Base-by-base conservation (phyloP, 1,284 basidiomycete species). In the Peniophora sp. region DNA sequence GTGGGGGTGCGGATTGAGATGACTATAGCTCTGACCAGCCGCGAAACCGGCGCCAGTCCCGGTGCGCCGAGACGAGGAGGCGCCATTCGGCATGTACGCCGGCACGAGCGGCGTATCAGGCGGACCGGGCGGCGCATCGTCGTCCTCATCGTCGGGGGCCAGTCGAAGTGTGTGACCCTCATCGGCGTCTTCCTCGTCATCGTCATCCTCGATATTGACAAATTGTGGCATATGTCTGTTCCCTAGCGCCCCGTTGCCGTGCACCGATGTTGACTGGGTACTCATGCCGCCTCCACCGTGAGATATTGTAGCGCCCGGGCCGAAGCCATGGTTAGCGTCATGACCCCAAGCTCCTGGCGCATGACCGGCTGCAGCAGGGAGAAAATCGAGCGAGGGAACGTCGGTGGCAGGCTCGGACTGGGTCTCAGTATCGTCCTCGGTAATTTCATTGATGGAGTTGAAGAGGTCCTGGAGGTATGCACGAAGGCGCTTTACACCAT, bases 401-500 rank as follows among this genome's bases (percentile, higher is more conserved):
- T 32, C 27, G 27, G 27, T 32, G 12, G 27, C 27, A 32, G 27
- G 27, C 12, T 32, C 27, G 12, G 27, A 32, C 12, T 6, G 27
- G 6, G 27, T 32, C 27, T 27, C 38, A 27, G 2, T 41, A 32
- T 2, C 47, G 45, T n/a, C 58, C 55, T 0, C 32, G 60, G 27
- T 32, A 12, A 32, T 32, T 58, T 86, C 84, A 5, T 79, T 85
- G 59, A 89, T 83, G 55, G 78, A 78, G 57, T 83, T 82, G 61
- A 84, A 87, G 16, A 85, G 66, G 53, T 84, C 83, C 10, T 77
- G 82, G 38, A 97, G 71, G 64, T 85, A 95, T 22, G 81, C 73
- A 38, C 96, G 79, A 27, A 99, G 76, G 50, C 93, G 85, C 19
- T 78, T 72, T 1, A 99, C 90, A 3, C 96, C 94, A 57, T 87